Evolutionary conservation across 2,329 filamentous ascomycete species (phyloP), one percentile per base, ranked within the genome.

Genomic region (Fusarium nanum): DNA sequence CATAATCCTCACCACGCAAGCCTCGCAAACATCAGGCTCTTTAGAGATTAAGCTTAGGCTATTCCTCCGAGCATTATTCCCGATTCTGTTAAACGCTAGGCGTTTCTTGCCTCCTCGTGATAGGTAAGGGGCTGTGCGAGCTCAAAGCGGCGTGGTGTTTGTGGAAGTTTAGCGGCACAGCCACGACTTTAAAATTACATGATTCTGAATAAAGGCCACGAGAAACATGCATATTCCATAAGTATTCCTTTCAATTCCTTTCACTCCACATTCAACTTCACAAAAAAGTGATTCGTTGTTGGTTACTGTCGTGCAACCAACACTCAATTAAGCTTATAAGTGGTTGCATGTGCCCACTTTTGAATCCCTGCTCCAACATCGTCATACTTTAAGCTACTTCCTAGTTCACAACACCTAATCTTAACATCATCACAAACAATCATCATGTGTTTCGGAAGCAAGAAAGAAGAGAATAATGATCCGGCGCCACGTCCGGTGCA

Each of bases 361-460:
- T 56, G n/a, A 45, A 64, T 41, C 50, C 67, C 53, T 70, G 61
- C 46, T 47, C 28, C 25, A 30, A 52, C 44, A 57, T 67, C 67
- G 44, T 70, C 67, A 70, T 57, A 41, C 18, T 27, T 44, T 45
- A 42, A 22, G 11, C 18, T 27, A 22, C 14, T 34, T 56, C 18
- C 28, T n/a, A 34, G 41, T 18, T n/a, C 18, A 45, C 40, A 23
- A 30, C 54, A 49, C 34, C 30, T 61, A 50, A 53, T 54, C 50
- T 41, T 27, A 56, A 32, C 54, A 50, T 22, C 37, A 45, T 40
- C 28, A 42, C 28, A 37, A 42, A 34, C 30, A 45, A 44, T 60
- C 61, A 63, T 40, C 48, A 87, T 87, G 85, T 87, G 85, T 76
- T 86, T 87, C 70, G 83, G 84, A 46, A 78, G 78, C 68, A 84